Conservation (phyloP, 768 basidiomycete species). For the Omphalotus guepiniiformis region DNA sequence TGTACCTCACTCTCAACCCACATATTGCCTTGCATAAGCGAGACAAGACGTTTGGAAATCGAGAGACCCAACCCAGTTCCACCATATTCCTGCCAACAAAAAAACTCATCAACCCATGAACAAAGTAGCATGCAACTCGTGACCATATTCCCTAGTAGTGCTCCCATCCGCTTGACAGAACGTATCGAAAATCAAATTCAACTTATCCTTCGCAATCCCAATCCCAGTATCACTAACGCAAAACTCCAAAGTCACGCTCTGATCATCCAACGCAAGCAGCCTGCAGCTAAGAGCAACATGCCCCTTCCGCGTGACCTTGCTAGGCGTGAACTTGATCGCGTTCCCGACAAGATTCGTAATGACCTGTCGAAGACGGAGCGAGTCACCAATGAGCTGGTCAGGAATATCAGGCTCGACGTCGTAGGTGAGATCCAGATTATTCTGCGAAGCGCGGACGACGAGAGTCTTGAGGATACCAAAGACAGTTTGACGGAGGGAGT, state of each 20-base stretch:
- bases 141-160: constrained; percentile 76
- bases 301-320: constrained; percentile 73
- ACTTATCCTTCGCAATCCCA: constrained; percentile 96
- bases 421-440: constrained; percentile 93
- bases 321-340: constrained; percentile 95
- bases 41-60: constrained; percentile 95
- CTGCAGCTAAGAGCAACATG: constrained; percentile 88
- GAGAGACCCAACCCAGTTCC: constrained; percentile 95
- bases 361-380: constrained; percentile 89
- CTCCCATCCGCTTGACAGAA: constrained; percentile 99
- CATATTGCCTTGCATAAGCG: constrained; percentile 97
- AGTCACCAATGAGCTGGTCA: constrained; percentile 95
- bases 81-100: constrained; percentile 74
- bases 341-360: constrained; percentile 95
- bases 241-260: constrained; percentile 89
- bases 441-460: constrained; percentile 95
- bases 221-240: constrained; percentile 98
- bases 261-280: constrained; percentile 71
- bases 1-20: constrained; percentile 97
- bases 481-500: constrained; percentile 94
- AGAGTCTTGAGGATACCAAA: constrained; percentile 98
- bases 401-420: constrained; percentile 95
- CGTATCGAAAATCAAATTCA: constrained; percentile 98
- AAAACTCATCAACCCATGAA: constrained; percentile 8
- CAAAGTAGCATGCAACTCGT: constrained; percentile 11